phyloP scores from a whole-genome alignment of 345 rosid genomes.

The Acer campestre region DNA sequence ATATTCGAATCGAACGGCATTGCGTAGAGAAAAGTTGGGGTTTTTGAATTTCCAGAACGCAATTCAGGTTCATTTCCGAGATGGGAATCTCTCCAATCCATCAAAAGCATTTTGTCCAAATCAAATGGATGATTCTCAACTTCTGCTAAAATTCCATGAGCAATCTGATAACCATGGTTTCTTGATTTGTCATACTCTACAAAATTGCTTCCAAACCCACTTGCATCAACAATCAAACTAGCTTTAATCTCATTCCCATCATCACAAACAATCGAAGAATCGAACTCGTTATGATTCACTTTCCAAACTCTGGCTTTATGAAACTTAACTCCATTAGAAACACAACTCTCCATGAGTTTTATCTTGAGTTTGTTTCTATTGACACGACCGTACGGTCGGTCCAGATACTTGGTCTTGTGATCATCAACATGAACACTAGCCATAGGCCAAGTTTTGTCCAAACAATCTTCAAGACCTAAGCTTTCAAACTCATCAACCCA shows the following conservation, averaged over 20 bases:
- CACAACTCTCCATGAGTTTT: slow-evolving; percentile 48
- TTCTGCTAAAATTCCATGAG: slow-evolving; percentile 70
- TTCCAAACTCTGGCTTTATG: slow-evolving; percentile 64
- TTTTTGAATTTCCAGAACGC: slow-evolving; percentile 39
- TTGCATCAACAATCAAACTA: slow-evolving; percentile 59
- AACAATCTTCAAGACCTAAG: slow-evolving; percentile 53
- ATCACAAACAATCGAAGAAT: slow-evolving; percentile 46
- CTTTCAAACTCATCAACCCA: slow-evolving; percentile 78
- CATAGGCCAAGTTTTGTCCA: slow-evolving; percentile 65
- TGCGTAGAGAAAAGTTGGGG: slow-evolving; percentile 60
- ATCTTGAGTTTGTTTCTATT: slow-evolving; percentile 48
- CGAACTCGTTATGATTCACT: slow-evolving; percentile 57
- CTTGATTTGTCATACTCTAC: slow-evolving; percentile 50
- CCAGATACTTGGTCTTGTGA: slow-evolving; percentile 47
- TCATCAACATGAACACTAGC: slow-evolving; percentile 49
- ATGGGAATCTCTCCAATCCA: slow-evolving; percentile 85
- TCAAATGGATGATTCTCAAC: slow-evolving; percentile 72
- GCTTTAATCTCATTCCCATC: slow-evolving; percentile 60
- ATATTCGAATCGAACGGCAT: slow-evolving; percentile 63
- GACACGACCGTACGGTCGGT: slow-evolving; percentile 65
- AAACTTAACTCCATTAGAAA: slow-evolving; percentile 50
- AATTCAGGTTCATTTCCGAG: slow-evolving; percentile 60
- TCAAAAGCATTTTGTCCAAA: slow-evolving; percentile 65
- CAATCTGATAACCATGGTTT: slow-evolving; percentile 72
- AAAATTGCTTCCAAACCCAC: slow-evolving; percentile 55